phyloP scores from a whole-genome alignment of 352 stramenopile genomes.

The Globisporangium spinosum region DNA sequence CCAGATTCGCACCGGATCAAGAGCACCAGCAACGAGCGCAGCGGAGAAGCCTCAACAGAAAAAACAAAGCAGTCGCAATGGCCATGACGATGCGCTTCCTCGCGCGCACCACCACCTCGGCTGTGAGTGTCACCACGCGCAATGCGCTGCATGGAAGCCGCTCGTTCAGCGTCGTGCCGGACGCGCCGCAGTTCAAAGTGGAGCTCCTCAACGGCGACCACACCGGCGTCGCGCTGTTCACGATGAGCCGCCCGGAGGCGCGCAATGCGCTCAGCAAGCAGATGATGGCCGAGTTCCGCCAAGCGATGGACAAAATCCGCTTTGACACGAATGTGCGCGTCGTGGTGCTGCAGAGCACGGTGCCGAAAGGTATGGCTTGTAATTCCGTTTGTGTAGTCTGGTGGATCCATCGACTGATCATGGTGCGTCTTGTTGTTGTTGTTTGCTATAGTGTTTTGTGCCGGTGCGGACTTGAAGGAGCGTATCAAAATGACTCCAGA shows the following conservation, averaged over 20 bases:
- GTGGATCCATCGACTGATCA: neutral
- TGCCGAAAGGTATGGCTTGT: conserved; percentile 39
- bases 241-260: conserved; percentile 66
- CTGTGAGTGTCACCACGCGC: neutral
- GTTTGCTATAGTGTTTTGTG: conserved; percentile 72
- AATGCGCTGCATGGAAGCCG: neutral
- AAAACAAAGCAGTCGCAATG: neutral
- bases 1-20: conserved; percentile 5
- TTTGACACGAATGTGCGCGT: conserved; percentile 71
- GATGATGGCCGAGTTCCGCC: conserved; percentile 78
- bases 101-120: neutral
- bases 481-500: conserved; percentile 79
- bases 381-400: neutral
- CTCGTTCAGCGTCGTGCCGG: conserved; percentile 18
- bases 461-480: conserved; percentile 90
- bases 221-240: conserved; percentile 67
- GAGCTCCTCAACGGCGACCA: conserved; percentile 55
- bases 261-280: conserved; percentile 76
- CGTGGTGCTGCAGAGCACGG: conserved; percentile 71
- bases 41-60: neutral
- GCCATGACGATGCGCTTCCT: conserved; percentile 16
- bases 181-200: conserved; percentile 48
- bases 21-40: neutral
- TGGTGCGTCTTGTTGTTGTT: neutral
- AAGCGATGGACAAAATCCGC: conserved; percentile 61